Conservation (phyloP, 2,329 filamentous ascomycete genomes). For the Aspergillus uvarum region DNA sequence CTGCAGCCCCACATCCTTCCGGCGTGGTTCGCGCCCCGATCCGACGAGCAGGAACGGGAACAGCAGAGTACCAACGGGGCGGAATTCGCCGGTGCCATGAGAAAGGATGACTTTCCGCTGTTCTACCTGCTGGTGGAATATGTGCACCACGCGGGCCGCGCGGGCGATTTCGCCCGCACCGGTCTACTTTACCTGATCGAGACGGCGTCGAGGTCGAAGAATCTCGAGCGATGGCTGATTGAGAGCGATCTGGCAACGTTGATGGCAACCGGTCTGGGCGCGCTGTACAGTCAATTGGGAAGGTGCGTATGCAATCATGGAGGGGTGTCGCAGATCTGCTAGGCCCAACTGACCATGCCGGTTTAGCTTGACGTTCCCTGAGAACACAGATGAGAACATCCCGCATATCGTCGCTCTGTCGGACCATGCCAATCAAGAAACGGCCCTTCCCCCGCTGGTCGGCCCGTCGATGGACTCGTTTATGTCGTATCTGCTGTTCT, state of each 20-base stretch:
- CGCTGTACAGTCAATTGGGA: slow-evolving; percentile 67
- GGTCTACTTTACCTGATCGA: slow-evolving; percentile 95
- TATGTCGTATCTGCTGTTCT: slow-evolving; percentile 90
- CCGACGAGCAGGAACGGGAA: slow-evolving; percentile 38
- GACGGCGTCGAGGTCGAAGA: slow-evolving; percentile 76
- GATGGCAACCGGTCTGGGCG: slow-evolving; percentile 94
- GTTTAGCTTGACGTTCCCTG: slow-evolving; percentile 69
- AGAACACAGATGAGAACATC: slow-evolving; percentile 60
- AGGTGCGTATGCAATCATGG: slow-evolving; percentile 41
- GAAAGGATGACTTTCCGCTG: slow-evolving; percentile 89
- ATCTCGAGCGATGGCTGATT: slow-evolving; percentile 92
- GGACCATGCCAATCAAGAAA: slow-evolving; percentile 75
- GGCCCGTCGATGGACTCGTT: slow-evolving; percentile 90
- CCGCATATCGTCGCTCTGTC: slow-evolving; percentile 85
- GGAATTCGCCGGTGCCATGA: slow-evolving; percentile 78
- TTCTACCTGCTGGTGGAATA: slow-evolving; percentile 97
- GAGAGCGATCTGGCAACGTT: slow-evolving; percentile 94
- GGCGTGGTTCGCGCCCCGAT: slow-evolving; percentile 79
- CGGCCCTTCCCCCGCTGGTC: slow-evolving; percentile 75
- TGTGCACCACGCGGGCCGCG: slow-evolving; percentile 90
- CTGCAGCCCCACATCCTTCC: slow-evolving; percentile 82
- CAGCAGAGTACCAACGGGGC: slow-evolving; percentile 53
- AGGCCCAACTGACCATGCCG: neutral
- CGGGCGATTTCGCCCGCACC: slow-evolving; percentile 93
- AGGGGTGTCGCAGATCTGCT: neutral